A percentile compares a stretch with the other conserved stretches of the same genome.
Evolutionary conservation across 2,329 filamentous ascomycete species (phyloP).

Genomic region (Colletotrichum sp.): DNA sequence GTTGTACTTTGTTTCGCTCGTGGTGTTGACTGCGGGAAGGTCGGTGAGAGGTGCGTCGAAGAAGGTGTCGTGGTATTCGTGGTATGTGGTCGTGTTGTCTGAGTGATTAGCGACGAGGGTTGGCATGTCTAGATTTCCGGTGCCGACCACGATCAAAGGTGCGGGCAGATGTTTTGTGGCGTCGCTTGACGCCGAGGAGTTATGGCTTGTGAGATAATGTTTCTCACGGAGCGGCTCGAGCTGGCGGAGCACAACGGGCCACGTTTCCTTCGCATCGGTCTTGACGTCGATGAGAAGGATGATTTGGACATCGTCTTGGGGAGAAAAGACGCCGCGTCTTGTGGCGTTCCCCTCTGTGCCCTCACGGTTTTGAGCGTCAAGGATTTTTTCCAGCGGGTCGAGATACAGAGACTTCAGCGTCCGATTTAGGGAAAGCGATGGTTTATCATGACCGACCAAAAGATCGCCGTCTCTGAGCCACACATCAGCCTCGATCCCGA

Average conservation of each 20-base stretch:
- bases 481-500: background rate
- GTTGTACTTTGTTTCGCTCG: background rate
- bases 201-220: background rate
- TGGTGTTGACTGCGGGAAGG: background rate
- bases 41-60: background rate
- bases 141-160: background rate
- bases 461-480: slow-evolving; percentile 62
- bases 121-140: background rate
- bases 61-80: background rate
- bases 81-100: background rate
- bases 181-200: background rate
- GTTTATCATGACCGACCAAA: slow-evolving; percentile 67
- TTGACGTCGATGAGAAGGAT: slow-evolving; percentile 75
- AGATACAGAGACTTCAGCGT: slow-evolving; percentile 68
- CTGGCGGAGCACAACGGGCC: slow-evolving; percentile 34
- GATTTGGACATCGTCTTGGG: slow-evolving; percentile 33
- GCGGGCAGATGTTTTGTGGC: accelerated
- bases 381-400: slow-evolving; percentile 63
- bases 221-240: background rate
- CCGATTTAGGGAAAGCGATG: slow-evolving; percentile 56
- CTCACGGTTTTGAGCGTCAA: slow-evolving; percentile 52
- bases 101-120: background rate
- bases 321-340: background rate
- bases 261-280: slow-evolving; percentile 54
- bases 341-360: slow-evolving; percentile 63